Base-by-base conservation (phyloP, 805 yeast species). In the Scheffersomyces ergatensis region DNA sequence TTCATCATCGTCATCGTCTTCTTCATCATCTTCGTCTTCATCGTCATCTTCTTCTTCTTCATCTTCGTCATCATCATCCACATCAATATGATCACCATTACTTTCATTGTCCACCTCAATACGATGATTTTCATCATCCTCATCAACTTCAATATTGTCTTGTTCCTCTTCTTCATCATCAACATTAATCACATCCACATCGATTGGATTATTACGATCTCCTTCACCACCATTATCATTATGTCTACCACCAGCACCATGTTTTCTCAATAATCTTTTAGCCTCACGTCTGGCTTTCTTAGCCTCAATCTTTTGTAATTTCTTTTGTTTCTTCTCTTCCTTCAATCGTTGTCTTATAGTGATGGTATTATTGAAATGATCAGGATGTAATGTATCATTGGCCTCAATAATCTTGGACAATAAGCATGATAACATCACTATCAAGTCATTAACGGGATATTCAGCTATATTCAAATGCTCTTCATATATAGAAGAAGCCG, bases 351-450 rank as follows among this genome's bases (percentile, higher is more conserved):
- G 74, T 20, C 74, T 51, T 30, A 61, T 58, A 16, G 72, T 72
- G 16, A 70, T 63, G 25, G 74, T 68, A 42, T 67, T 65, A 46
- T 74, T 74, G 47, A 77, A 76, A 50, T 79, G 83, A 48, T 80
- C 82, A 2, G 90, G 85, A 53, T 83, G 92, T 26, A 88, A 67
- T 37, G 80, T 72, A 62, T 92, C 99, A 63, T 92, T 93, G 11
- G 95, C 89, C 54, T 86, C 92, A 29, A 92, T 84, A 36, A 93
- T 89, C 58, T 86, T 87, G 48, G 89, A 89, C 39, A 92, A 68
- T 39, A 92, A 70, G 6, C 95, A 83, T 16, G 96, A 80, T 38
- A 92, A 73, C 97, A 93, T 92, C 34, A 81, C 62, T 33, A 93
- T 72, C 20, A 93, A 73, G 47, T 86, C 92, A 43, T 82, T 80